These are phyloP conservation scores for Debaryomyces fabryi DNA, from an alignment of 1,139 yeast genomes.

Conservation along the genomic window DNA sequence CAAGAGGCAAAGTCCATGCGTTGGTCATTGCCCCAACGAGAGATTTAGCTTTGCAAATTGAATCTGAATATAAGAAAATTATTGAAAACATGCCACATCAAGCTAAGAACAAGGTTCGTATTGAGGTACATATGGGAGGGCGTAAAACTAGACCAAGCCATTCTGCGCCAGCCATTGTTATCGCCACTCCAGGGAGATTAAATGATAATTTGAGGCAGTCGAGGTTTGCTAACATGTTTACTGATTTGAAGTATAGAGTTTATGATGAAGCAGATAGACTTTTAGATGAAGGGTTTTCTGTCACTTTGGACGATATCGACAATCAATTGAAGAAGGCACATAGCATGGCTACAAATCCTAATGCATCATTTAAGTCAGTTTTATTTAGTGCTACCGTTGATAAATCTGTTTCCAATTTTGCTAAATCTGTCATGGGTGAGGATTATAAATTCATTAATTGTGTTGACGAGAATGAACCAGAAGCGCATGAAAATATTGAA, in stretches of 20 bases:
- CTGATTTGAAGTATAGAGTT: slow-evolving; percentile 61
- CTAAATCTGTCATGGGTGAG: slow-evolving; percentile 64
- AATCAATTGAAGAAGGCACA: slow-evolving; percentile 46
- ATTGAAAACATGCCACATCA: slow-evolving; percentile 20
- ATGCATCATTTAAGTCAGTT: slow-evolving; percentile 55
- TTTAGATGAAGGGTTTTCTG: slow-evolving; percentile 75
- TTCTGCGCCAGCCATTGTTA: slow-evolving; percentile 53
- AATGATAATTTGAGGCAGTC: slow-evolving; percentile 57
- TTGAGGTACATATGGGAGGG: slow-evolving; percentile 45
- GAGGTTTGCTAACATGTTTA: slow-evolving; percentile 50
- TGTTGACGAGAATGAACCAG: slow-evolving; percentile 72
- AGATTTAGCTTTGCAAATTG: slow-evolving; percentile 86
- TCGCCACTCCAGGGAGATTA: slow-evolving; percentile 92
- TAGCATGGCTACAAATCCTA: slow-evolving; percentile 16
- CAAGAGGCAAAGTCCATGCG: slow-evolving; percentile 49
- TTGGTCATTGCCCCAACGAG: slow-evolving; percentile 88
- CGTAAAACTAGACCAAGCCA: slow-evolving; percentile 25
- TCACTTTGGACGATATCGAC: slow-evolving; percentile 60
- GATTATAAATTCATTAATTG: slow-evolving; percentile 74
- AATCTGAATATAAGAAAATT: slow-evolving; percentile 61
- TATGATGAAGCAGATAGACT: slow-evolving; percentile 90
- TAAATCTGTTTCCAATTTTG: slow-evolving; percentile 63
- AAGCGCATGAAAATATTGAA: slow-evolving; percentile 76
- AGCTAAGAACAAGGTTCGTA: slow-evolving; percentile 16
- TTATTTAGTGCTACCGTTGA: slow-evolving; percentile 90